Evolutionary conservation across 2,329 filamentous ascomycete species (phyloP), one percentile per base, ranked within the genome.

Genomic region (Pseudonectria foliicola): DNA sequence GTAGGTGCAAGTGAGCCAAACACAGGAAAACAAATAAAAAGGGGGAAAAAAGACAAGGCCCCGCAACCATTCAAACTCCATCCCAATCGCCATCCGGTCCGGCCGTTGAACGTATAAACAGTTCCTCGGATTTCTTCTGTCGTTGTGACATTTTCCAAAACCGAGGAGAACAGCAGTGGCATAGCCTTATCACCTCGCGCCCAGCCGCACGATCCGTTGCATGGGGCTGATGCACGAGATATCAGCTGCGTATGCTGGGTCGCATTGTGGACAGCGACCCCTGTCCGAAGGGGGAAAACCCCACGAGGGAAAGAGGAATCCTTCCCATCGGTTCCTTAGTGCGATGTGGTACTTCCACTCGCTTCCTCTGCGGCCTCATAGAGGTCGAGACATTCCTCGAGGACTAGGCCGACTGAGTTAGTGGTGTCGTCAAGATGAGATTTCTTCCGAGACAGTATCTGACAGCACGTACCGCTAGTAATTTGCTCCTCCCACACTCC

Each of bases 401-500:
- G 51, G 27, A 63, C 59, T 61, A 33, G 10, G 33, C 25, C 13
- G 14, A 26, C 29, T 21, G n/a, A 37, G 39, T 50, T 35, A 50
- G 40, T 34, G 26, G 16, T 33, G 16, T 25, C 27, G 31, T 16
- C 21, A 31, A 12, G 14, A 33, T 26, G 23, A 38, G 36, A 29
- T 27, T 15, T 27, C 15, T 30, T 30, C 21, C 8, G 21, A 23
- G 29, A n/a, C 18, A 13, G 25, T 32, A 29, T 10, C 13, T 31
- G 11, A 32, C 8, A 53, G 18, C 52, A 71, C 85, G 63, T 68
- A 95, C 89, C 73, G 39, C 76, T 75, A 49, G 92, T 76, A 49
- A 96, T 95, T 54, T 85, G 80, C 56, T 96, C 89, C 62, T 96
- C 92, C 77, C 87, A 93, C 16, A 96, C 85, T 7, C 92, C 92